A percentile compares a stretch with the other conserved stretches of the same genome.
phyloP scores from a whole-genome alignment of 73 alveolate species.

The Tetrahymena elliotti region DNA sequence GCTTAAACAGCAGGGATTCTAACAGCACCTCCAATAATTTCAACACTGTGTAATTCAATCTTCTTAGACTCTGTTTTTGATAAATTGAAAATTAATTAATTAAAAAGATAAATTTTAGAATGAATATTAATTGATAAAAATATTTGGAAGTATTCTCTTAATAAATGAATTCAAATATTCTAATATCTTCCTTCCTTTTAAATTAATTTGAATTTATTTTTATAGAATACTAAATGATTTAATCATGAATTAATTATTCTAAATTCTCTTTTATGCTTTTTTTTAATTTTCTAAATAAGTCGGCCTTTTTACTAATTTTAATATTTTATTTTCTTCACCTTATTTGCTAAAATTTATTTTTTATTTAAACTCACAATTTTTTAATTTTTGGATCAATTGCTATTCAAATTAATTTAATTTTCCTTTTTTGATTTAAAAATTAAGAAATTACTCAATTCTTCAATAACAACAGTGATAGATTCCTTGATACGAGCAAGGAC shows the following conservation, averaged over 20 bases:
- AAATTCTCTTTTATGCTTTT: background rate
- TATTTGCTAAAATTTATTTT: background rate
- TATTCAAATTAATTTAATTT: background rate
- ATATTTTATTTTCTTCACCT: background rate
- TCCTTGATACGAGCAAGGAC: slow-evolving; percentile 6
- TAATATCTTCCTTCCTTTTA: background rate
- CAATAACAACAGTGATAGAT: background rate
- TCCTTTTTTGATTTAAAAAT: background rate
- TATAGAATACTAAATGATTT: too few species aligned
- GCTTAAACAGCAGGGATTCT: slow-evolving; percentile 91
- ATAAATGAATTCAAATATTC: background rate
- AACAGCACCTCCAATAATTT: slow-evolving; percentile 94
- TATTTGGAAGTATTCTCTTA: background rate
- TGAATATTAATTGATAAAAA: background rate
- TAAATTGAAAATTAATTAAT: background rate
- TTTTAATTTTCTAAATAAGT: background rate
- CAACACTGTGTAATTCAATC: slow-evolving; percentile 76
- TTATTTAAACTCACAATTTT: background rate
- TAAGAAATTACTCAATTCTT: background rate
- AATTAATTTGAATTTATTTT: too few species aligned
- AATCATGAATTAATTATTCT: too few species aligned
- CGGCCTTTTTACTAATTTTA: background rate
- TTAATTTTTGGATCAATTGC: background rate
- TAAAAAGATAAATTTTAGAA: background rate
- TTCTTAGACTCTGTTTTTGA: slow-evolving; percentile 48